Evolutionary conservation across 495 filamentous ascomycete genomes (phyloP).

Genomic region (Trichoderma gamsii): DNA sequence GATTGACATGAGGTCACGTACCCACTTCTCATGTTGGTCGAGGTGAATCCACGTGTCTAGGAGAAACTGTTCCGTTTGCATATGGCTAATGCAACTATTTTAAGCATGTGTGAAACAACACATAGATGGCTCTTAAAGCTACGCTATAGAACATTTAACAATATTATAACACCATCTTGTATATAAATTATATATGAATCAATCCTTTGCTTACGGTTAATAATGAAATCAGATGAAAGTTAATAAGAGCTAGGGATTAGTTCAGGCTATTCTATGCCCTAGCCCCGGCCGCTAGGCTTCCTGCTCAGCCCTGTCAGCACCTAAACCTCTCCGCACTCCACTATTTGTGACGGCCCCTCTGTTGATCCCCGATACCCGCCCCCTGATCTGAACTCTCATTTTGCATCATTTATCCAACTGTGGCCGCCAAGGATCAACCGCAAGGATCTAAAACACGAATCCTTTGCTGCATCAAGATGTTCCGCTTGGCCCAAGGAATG

Average conservation of each 20-base stretch:
- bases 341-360: background rate
- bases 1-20: background rate
- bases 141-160: no score
- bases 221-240: background rate
- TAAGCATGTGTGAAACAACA: background rate
- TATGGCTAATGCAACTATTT: background rate
- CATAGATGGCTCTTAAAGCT: no score
- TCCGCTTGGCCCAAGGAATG: background rate
- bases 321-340: background rate
- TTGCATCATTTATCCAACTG: background rate
- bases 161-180: no score
- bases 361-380: background rate
- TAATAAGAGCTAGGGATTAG: background rate
- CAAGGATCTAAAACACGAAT: background rate
- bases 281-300: background rate
- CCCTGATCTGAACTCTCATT: background rate
- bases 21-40: background rate
- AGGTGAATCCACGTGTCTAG: background rate
- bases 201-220: no score
- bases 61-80: no score
- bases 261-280: background rate
- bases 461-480: background rate
- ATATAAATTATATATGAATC: no score
- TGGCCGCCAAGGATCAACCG: background rate
- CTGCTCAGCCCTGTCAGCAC: background rate